These are phyloP conservation scores for Populus davidiana DNA, from an alignment of 345 rosid species.

Conservation along the genomic window DNA sequence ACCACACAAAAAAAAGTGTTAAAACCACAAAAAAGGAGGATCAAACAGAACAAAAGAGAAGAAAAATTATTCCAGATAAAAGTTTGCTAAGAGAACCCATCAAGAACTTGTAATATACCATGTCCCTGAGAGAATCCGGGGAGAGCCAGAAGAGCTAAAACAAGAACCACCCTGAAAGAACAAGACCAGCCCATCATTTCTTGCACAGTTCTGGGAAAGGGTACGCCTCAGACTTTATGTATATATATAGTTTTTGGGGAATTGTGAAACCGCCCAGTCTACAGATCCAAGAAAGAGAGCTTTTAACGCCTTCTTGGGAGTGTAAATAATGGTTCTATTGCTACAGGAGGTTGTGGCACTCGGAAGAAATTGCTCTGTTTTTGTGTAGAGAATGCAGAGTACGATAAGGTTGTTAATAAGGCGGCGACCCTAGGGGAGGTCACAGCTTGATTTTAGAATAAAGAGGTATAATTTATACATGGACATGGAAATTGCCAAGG, in stretches of 20 bases:
- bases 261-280: conserved; percentile 24
- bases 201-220: conserved; percentile 25
- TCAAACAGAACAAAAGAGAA: background rate
- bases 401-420: background rate
- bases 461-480: too few species aligned
- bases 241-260: background rate
- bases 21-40: background rate
- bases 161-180: conserved; percentile 23
- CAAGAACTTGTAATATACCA: background rate
- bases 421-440: background rate
- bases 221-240: conserved; percentile 20
- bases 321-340: background rate
- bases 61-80: background rate
- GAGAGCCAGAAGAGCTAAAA: conserved; percentile 36
- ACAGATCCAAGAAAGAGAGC: conserved; percentile 27
- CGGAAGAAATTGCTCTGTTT: background rate
- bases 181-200: conserved; percentile 37
- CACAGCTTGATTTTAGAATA: too few species aligned
- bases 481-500: background rate
- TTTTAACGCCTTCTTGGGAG: background rate
- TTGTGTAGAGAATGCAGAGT: background rate
- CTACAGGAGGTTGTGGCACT: background rate
- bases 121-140: conserved; percentile 33
- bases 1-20: background rate
- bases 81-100: background rate